Base-by-base conservation (phyloP, 495 filamentous ascomycete genomes). In the Aspergillus ellipticus region DNA sequence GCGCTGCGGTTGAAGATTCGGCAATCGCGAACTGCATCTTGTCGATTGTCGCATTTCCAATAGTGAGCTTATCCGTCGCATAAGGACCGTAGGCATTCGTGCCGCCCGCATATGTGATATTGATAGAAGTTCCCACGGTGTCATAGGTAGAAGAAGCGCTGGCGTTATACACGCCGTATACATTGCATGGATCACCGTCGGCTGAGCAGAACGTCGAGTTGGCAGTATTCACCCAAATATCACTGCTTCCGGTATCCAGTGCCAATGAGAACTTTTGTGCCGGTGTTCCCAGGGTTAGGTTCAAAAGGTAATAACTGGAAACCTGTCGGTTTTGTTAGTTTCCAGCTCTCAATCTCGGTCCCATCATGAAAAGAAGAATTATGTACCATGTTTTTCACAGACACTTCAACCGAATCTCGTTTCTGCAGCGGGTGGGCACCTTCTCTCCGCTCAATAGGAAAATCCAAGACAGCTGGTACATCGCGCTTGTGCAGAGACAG, bases 21-120 rank as follows among this genome's bases (percentile, higher is more conserved):
- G 88, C 90, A 58, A 95, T 75, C 31, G 87, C 89, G 66, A 95
- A 89, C 66, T 92, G 86, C 35, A 90, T 70, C 22, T 75, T 63
- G 13, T 78, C 69, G 31, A 96, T 64, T 28, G 59, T 79, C 19
- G 74, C 70, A 17, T 75, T 76, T 2, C 82, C 88, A 58, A 96
- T 78, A 7, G 64, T 64, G 56, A 96, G 68, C 4, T 80, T 86
- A 65, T 96, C 92, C 4, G 80, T 85, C 16, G 83, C 88, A 69
- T 93, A 96, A 63, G 89, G 86, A 16, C 92, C 92, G 2, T 64
- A 63, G 2, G 89, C 85, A 31, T 81, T 84, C 3, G 84, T 84
- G 29, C 85, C 84, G 67, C 92, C 88, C 41, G 87, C 85, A 63
- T 96, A 96, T 13, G 82, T 82, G 43, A 92, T 92, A 61, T 89